Evolutionary conservation across 768 basidiomycete genomes (phyloP), one percentile per base, ranked within the genome.

Genomic region (Leucosporidium scottii): DNA sequence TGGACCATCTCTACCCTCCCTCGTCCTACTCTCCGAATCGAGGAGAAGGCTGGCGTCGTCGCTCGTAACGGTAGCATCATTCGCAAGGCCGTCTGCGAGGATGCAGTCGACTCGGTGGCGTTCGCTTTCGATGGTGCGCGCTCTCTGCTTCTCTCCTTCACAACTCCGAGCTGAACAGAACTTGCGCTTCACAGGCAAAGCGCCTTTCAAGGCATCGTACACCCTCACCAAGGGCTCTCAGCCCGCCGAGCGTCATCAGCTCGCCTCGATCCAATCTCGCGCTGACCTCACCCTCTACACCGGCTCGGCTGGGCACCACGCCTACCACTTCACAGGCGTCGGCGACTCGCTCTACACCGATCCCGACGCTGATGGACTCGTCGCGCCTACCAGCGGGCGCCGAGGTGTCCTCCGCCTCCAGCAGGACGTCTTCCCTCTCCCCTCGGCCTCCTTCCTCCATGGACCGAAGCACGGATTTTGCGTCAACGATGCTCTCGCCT

Each of bases 1-100:
- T 96, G 87, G 74, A 77, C 79, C 47, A 88, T 98, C 23, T 83
- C 85, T 60, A 92, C 88, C 85, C 83, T 94, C 21, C 86, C 89
- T 30, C 81, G 86, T 58, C 94, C 94, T 7, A 84, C 82, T 44
- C 89, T 90, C 20, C 82, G 79, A 73, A 82, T 96, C 28, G 85
- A 87, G 21, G 65, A 59, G 12, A 58, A 67, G 5, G 50, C 67
- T 15, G 62, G 75, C 20, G 36, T 49, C 21, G 71, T 69, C 31
- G 62, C 31, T 8, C 50, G 63, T n/a, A 66, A 66, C 47, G 71
- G 71, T 0, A 47, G 49, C 48, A 31, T 68, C 30, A 30, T 72
- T 47, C 65, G 70, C 20, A 5, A 7, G 13, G 56, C 44, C 25
- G 65, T 71, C 3, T 71, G 71, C 66, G 56, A 61, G 30, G 59